Evolutionary conservation across 2,329 filamentous ascomycete genomes (phyloP).

Genomic region (Tolypocladium cylindrosporum): DNA sequence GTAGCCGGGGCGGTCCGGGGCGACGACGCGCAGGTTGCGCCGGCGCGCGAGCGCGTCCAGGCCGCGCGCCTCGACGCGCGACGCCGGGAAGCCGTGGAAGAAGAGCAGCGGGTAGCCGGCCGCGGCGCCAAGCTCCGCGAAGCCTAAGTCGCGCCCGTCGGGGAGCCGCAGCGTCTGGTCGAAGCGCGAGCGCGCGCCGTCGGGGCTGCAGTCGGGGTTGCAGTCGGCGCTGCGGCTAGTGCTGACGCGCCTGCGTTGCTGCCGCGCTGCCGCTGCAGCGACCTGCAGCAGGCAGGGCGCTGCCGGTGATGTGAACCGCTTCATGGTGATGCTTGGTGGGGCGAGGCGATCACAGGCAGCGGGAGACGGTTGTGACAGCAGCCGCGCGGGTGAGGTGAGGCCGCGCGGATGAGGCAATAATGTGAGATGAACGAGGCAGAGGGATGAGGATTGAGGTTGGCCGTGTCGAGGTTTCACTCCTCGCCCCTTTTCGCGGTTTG

Average conservation of each 20-base stretch:
- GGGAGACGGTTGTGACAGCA: not conserved
- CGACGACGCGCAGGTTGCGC: slow-evolving; percentile 21
- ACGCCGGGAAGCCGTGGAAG: slow-evolving; percentile 32
- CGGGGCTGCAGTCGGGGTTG: not conserved
- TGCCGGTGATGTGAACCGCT: not conserved
- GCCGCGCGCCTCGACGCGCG: slow-evolving; percentile 24
- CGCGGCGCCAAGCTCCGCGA: slow-evolving; percentile 25
- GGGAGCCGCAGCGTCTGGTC: slow-evolving; percentile 22
- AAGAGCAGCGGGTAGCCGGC: slow-evolving; percentile 23
- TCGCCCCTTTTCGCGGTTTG: too few relatives aligned
- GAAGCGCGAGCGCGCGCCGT: not conserved
- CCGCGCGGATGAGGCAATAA: not conserved
- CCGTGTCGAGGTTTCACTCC: too few relatives aligned
- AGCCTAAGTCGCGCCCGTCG: slow-evolving; percentile 29
- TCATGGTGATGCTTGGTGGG: too few relatives aligned
- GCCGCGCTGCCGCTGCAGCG: not conserved
- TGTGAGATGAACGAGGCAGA: too few relatives aligned
- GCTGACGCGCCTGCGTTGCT: not conserved
- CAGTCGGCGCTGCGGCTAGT: not conserved
- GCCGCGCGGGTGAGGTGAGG: not conserved
- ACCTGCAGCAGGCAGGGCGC: not conserved
- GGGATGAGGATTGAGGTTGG: too few relatives aligned
- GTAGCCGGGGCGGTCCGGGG: slow-evolving; percentile 31
- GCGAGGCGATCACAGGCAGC: too few relatives aligned
- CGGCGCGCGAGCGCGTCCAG: slow-evolving; percentile 14